Base-by-base conservation (phyloP, 163 green algal genomes). In the Volvox carteri region DNA sequence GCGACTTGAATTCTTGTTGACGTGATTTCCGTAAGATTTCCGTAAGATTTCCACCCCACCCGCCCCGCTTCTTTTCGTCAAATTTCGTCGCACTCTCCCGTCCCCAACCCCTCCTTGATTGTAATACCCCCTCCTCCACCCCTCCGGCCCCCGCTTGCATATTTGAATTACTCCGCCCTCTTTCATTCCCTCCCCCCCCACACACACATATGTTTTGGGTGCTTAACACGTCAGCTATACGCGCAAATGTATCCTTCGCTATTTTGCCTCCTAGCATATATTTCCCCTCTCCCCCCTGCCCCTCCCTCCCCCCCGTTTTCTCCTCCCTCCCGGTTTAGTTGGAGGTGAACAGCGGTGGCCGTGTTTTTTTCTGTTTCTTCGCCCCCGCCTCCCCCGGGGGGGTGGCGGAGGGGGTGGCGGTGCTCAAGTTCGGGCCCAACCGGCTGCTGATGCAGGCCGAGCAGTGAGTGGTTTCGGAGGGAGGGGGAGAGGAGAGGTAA, bases 361-460 rank as follows among this genome's bases (percentile, higher is more conserved):
- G 90, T 0, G 95, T 98, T 1, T 95, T 97, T 78, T 97, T 98
- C 87, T 95, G 94, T 85, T 91, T 98, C 52, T 96, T 97, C 89
- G 60, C 87, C 23, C 78, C 89, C 52, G 37, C 60, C 33, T 41
- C 50, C 23, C 46, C 50, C 23, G 16, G 39, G 0, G 73, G 88
- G 30, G 60, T 58, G 23, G 30, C 50, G 21, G 91, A 93, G 83
- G 83, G 86, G 25, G 67, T 93, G 28, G 72, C 42, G 48, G 91
- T 93, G 56, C 62, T 93, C 48, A 93, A 93, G 79, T 91, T 93
- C 67, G 84, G 65, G 18, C 70, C 76, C 39, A 93, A 77, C 74
- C 54, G 91, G n/a, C 83, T 92, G 70, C 85, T 93, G 9, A 95
- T 95, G 78, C 96, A 97, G 91, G 92, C 72, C 41, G 72, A 90